Base-by-base conservation (phyloP, 164 flowering plant species). In the Macadamia tetraphylla region DNA sequence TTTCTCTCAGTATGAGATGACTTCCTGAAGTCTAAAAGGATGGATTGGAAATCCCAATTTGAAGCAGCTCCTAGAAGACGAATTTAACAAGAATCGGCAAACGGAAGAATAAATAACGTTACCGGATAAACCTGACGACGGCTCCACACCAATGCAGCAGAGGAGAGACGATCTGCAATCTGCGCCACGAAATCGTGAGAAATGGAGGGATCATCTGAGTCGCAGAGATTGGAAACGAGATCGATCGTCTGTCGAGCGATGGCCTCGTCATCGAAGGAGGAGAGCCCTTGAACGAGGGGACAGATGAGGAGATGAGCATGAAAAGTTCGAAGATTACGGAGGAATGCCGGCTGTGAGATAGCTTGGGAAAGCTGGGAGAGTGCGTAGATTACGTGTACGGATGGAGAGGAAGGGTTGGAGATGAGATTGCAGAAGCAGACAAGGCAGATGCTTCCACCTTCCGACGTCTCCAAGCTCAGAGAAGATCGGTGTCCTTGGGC, bases 331-430 rank as follows among this genome's bases (percentile, higher is more conserved):
- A 86, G 78, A 35, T 71, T 60, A 6, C 63, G 72, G 71, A 83
- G 81, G 70, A 88, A 89, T 1, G 62, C 70, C 56, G 88, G 89
- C 15, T 85, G 77, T 13, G 86, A 76, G 73, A 90, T 68, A 46
- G 97, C 92, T 9, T 31, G 80, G 29, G 87, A 87, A 77, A 94
- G 87, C 83, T 90, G 97, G 0, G 95, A 88, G 66, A 94, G 87
- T 8, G 98, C 97, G 82, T 89, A 89, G 73, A 92, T 87, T 62
- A 89, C 82, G 71, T 90, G 98, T 58, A 90, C 48, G 10, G 96
- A 76, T n/a, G 86, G 92, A 6, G 97, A 81, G 42, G 60, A 67
- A 31, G 94, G 89, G 68, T 73, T 67, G 48, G 89, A 78, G 76
- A 91, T 70, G 63, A 92, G 91, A 67, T 90, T 86, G 70, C 88